Percentiles rank a stretch among this genome's conserved stretches.
phyloP scores from a whole-genome alignment of 179 eudicot species.

The Vitellaria paradoxa region DNA sequence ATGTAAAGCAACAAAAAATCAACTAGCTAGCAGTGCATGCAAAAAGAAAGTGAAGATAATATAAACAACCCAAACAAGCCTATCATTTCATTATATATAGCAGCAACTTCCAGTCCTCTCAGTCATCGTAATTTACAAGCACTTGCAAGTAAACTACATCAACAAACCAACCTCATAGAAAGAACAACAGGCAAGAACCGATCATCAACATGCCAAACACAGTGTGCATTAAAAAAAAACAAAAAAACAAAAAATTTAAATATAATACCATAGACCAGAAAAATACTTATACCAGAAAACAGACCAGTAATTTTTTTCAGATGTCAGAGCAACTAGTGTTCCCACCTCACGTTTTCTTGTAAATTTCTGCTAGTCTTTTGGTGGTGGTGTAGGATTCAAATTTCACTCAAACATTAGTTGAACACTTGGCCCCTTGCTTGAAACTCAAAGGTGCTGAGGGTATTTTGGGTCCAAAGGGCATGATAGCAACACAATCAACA shows the following conservation, averaged over 20 bases:
- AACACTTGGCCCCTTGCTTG: conserved; percentile 63
- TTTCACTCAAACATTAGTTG: conserved; percentile 35
- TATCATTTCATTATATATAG: not conserved
- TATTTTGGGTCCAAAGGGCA: conserved; percentile 43
- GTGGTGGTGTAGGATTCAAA: not conserved
- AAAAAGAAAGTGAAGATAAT: not conserved
- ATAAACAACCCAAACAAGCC: conserved; percentile 8
- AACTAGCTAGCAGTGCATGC: no score
- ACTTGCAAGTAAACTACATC: not conserved
- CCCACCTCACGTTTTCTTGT: no score
- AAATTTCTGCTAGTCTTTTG: no score
- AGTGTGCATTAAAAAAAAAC: no score
- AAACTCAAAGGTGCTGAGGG: conserved; percentile 41
- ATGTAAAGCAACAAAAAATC: not conserved
- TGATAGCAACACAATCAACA: conserved; percentile 54
- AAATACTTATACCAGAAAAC: no score
- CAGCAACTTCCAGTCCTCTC: not conserved
- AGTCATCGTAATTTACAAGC: not conserved
- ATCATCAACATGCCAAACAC: no score
- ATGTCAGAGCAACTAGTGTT: no score
- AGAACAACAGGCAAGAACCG: not conserved
- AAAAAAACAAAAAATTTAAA: not conserved
- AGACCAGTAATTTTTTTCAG: no score
- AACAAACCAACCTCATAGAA: not conserved
- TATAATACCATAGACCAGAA: not conserved